phyloP scores from a whole-genome alignment of 2,329 filamentous ascomycete species.

The Geosmithia flava region DNA sequence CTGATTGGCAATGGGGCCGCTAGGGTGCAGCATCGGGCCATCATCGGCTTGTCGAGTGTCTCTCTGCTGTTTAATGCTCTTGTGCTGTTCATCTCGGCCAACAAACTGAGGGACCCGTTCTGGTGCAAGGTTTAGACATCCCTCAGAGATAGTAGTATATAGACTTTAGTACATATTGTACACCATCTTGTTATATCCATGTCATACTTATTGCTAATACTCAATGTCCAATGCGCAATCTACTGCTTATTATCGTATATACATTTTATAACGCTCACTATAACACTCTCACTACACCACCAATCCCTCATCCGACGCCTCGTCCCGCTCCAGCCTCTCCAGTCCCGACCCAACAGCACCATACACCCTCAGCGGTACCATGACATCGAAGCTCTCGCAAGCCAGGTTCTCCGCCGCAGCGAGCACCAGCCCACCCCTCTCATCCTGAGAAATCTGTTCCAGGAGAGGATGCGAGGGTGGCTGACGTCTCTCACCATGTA shows the following conservation, averaged over 20 bases:
- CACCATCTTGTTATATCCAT: neutral
- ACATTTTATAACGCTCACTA: neutral
- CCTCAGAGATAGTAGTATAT: no score
- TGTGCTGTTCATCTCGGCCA: neutral
- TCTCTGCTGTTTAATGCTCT: neutral
- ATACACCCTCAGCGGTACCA: conserved; percentile 74
- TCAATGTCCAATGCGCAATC: neutral
- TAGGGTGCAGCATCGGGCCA: neutral
- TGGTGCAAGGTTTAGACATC: neutral
- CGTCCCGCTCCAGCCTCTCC: conserved; percentile 42
- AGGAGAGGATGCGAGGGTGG: conserved; percentile 38
- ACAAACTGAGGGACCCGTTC: neutral
- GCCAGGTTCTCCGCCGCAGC: conserved; percentile 67
- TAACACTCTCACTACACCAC: conserved; percentile 19
- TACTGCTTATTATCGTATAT: neutral
- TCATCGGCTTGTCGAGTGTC: neutral
- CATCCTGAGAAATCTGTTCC: conserved; percentile 68
- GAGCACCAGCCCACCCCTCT: conserved; percentile 60
- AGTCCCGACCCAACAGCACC: conserved; percentile 46
- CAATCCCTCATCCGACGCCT: conserved; percentile 34
- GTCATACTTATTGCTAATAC: no score
- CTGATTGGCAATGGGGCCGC: no score
- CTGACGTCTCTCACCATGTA: conserved; percentile 5
- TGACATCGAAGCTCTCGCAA: conserved; percentile 85
- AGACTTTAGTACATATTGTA: neutral